Percentiles rank a stretch among this genome's conserved stretches.
Conservation (phyloP, 2,329 filamentous ascomycete genomes). For the Ophiostoma pallidulum region DNA sequence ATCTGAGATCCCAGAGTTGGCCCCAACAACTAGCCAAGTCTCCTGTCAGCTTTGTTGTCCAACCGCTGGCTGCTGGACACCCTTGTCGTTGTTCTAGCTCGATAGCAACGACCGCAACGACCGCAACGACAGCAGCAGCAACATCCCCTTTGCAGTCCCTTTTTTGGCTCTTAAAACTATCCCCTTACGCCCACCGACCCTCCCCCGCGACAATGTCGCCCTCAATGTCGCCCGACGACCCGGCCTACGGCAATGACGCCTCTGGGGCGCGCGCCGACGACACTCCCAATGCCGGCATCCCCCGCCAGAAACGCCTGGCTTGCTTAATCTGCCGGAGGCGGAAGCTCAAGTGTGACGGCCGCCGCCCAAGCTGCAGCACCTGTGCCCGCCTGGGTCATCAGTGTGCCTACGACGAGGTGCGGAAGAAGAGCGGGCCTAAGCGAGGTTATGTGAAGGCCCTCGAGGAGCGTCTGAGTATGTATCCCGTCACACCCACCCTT, state of each 20-base stretch:
- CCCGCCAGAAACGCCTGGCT: constrained; percentile 84
- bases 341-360: constrained; percentile 83
- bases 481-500: constrained; percentile 24
- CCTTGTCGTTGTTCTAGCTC: too few species aligned
- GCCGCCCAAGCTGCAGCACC: constrained; percentile 76
- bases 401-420: constrained; percentile 84
- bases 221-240: constrained; percentile 19
- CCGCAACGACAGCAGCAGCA: too few species aligned
- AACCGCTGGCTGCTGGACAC: too few species aligned
- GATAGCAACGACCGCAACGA: too few species aligned
- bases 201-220: constrained; percentile 19
- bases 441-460: constrained; percentile 89
- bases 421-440: constrained; percentile 91
- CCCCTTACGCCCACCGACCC: too few species aligned
- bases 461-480: constrained; percentile 82
- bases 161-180: too few species aligned
- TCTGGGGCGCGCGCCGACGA: constrained; percentile 14
- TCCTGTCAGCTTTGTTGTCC: too few species aligned
- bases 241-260: constrained; percentile 16
- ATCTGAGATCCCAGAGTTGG: too few species aligned
- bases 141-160: too few species aligned
- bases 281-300: constrained; percentile 45
- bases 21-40: too few species aligned
- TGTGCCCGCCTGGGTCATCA: constrained; percentile 79
- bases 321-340: constrained; percentile 90